Evolutionary conservation across 176 grass and related monocot species (phyloP), one percentile per base, ranked within the genome.

Genomic region (Themeda triandra): DNA sequence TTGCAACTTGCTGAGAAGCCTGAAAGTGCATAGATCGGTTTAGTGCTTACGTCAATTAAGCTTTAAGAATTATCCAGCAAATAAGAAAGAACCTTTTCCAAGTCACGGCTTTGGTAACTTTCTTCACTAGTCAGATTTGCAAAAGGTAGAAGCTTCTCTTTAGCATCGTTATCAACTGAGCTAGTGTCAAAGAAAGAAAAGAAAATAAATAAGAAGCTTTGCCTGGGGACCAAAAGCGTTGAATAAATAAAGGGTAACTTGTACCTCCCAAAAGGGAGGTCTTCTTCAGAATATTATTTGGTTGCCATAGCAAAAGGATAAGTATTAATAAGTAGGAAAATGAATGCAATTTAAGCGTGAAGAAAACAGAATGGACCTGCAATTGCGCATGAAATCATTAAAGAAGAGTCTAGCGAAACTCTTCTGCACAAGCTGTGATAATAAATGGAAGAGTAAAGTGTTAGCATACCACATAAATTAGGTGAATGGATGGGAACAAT

Each of bases 131-230:
- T 88, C 78, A 92, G 64, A 46, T 87, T 89, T 63, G 77, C 54
- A 85, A 97, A 94, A 40, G 87, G 92, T 71, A 80, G 83, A 70
- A 97, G 83, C 62, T 91, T 97, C 78, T 80, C 86, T 68, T 82
- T 87, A 72, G 86, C 92, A 68, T 90, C 79, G 23, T 91, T 82
- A 73, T 72, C 84, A 46, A 90, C 82, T 59, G 59, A 80, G 54
- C 71, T 94, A 58, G 27, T 36, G 40, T 82, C 44, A 24, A 86
- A 73, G 45, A 67, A 39, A 69, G 28, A 54, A 71, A 45, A 39
- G 2, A 29, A 73, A 10, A 29, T 19, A 19, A 14, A 73, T 46
- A 45, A 72, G 36, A 66, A 66, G 45, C 30, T 81, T 76, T 70
- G 37, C 46, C 8, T 40, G 9, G 30, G 49, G 49, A 75, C 24